phyloP scores from a whole-genome alignment of 2,329 filamentous ascomycete species.

The Ceratocystis alfenasii region DNA sequence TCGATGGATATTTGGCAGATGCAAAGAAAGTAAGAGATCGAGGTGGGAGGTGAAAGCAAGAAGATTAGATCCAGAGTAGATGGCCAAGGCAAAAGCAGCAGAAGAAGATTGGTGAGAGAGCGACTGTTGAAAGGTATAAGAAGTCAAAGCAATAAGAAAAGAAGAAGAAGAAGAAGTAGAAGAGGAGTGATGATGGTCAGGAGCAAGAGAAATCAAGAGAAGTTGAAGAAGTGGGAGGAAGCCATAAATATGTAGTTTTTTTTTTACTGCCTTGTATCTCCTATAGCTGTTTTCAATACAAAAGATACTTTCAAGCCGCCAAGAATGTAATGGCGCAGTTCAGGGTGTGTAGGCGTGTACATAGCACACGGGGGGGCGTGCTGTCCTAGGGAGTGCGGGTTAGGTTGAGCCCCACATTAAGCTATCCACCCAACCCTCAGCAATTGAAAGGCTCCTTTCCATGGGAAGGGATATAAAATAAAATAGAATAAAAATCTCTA shows the following conservation, averaged over 20 bases:
- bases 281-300: background rate
- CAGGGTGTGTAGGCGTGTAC: background rate
- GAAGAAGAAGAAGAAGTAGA: background rate
- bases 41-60: background rate
- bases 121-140: background rate
- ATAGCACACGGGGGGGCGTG: background rate
- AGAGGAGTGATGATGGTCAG: background rate
- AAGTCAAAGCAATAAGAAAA: background rate
- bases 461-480: too few species aligned
- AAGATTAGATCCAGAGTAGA: constrained; percentile 9
- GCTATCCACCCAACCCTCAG: background rate
- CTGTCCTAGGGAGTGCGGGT: background rate
- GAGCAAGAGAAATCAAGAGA: background rate
- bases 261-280: constrained; percentile 7
- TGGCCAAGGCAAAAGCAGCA: background rate
- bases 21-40: too few species aligned
- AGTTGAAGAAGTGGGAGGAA: constrained; percentile 7
- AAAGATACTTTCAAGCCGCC: background rate
- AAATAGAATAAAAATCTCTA: background rate
- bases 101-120: constrained; percentile 2
- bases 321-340: constrained; percentile 4
- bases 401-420: background rate
- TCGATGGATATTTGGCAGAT: background rate
- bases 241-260: constrained; percentile 20
- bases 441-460: background rate